Base-by-base conservation (phyloP, 805 yeast genomes). In the Hanseniaspora meyeri region DNA sequence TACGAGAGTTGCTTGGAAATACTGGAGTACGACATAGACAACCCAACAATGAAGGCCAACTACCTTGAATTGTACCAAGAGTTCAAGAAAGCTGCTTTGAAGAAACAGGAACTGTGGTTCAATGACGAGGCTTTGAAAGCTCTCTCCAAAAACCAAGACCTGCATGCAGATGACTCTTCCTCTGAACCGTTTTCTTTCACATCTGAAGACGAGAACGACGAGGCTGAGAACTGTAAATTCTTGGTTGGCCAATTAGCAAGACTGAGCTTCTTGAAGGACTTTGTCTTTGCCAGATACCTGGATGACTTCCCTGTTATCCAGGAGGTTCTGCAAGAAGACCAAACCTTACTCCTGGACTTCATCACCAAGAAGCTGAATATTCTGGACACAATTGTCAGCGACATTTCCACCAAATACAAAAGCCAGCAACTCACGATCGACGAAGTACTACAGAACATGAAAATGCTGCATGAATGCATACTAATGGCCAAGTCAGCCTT, bases 21-120 rank as follows among this genome's bases (percentile, higher is more conserved):
- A 12, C 69, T 91, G 49, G 98, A 93, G 67, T 85, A 88, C 67
- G 97, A 93, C 66, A 85, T 93, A 0, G 95, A 87, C 57, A 87
- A 78, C 63, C 96, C 96, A 1, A 74, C 75, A 14, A 75, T 76
- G 60, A 89, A 87, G 67, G 87, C 96, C 4, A 84, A 87, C 62
- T 87, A 87, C 70, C 72, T 96, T 53, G 79, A 79, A 24, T 84
- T 78, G 64, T 57, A 49, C 17, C 34, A 29, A 20, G 42, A 43
- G 3, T 49, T 57, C n/a, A 50, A 56, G 1, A 37, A 42, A 2
- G 45, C 63, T 2, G 60, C 61, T 2, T 54, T 60, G 4, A 61
- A 62, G 7, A 55, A 59, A 14, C 65, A 67, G 47, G 50, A 61
- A 3, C 34, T 61, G 2, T 55, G 64, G 24, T 58, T 72, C 12